A percentile compares a stretch with the other conserved stretches of the same genome.
phyloP scores from a whole-genome alignment of 345 rosid species.

The Rubroshorea leprosula region DNA sequence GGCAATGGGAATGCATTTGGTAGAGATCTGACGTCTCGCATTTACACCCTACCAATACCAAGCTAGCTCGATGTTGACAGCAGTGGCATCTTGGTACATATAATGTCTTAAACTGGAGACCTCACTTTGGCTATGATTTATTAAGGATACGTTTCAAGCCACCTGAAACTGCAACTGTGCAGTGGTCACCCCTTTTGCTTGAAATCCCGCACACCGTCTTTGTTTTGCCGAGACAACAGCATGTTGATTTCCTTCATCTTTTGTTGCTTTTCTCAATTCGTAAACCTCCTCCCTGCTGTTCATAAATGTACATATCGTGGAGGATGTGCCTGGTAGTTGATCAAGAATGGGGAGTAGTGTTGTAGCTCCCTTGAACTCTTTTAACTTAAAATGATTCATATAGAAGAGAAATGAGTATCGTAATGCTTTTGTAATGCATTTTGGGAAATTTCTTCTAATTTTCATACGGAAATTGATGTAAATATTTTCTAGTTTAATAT shows the following conservation, averaged over 20 bases:
- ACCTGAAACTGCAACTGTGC: not conserved
- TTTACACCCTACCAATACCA: not conserved
- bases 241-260: not conserved
- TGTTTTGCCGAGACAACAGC: not conserved
- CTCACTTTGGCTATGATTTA: not conserved
- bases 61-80: not conserved
- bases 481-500: too few species aligned
- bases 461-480: too few species aligned
- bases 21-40: not conserved
- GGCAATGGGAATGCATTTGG: too few species aligned
- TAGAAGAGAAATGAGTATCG: too few species aligned
- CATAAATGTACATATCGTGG: not conserved
- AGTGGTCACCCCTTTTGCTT: not conserved
- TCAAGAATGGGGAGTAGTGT: too few species aligned
- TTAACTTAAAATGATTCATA: too few species aligned
- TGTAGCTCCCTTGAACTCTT: not conserved
- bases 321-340: not conserved
- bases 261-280: not conserved
- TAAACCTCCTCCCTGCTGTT: not conserved
- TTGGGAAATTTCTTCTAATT: too few species aligned
- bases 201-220: not conserved
- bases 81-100: too few species aligned
- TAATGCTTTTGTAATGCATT: too few species aligned
- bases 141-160: not conserved
- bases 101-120: not conserved